Evolutionary conservation across 257 asterid species (phyloP).

Genomic region (Nemophila menziesii): DNA sequence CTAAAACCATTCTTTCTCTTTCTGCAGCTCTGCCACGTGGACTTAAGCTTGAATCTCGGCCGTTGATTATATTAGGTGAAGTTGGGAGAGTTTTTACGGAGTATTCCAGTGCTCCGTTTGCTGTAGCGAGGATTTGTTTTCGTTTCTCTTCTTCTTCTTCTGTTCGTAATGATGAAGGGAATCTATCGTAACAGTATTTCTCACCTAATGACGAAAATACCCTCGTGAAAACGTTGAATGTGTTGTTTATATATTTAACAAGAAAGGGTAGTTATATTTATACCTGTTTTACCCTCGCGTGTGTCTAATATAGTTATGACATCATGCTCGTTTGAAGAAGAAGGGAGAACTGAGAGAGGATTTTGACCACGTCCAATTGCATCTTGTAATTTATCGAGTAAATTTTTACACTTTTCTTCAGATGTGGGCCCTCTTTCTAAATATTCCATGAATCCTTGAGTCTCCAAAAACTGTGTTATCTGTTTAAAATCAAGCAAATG

Average conservation of each 20-base stretch:
- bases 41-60: constrained; percentile 70
- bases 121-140: constrained; percentile 79
- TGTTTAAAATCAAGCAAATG: constrained; percentile 31
- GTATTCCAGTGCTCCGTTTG: constrained; percentile 76
- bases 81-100: constrained; percentile 56
- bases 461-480: constrained; percentile 81
- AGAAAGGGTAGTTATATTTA: too few relatives aligned
- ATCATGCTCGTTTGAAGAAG: constrained; percentile 41
- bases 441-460: constrained; percentile 93
- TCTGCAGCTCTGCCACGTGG: constrained; percentile 96
- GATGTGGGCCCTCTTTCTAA: constrained; percentile 87
- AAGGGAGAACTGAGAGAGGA: constrained; percentile 58
- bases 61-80: constrained; percentile 52
- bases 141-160: constrained; percentile 88
- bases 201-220: constrained; percentile 28
- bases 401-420: constrained; percentile 58
- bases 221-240: too few relatives aligned
- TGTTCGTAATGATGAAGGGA: constrained; percentile 61
- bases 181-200: constrained; percentile 61
- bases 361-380: constrained; percentile 90
- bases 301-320: constrained; percentile 59
- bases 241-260: too few relatives aligned
- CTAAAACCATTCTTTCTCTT: constrained; percentile 96
- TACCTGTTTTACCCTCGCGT: constrained; percentile 48
- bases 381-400: constrained; percentile 93